Evolutionary conservation across 805 yeast species (phyloP), one percentile per base, ranked within the genome.

Genomic region (Wickerhamomyces mucosus): DNA sequence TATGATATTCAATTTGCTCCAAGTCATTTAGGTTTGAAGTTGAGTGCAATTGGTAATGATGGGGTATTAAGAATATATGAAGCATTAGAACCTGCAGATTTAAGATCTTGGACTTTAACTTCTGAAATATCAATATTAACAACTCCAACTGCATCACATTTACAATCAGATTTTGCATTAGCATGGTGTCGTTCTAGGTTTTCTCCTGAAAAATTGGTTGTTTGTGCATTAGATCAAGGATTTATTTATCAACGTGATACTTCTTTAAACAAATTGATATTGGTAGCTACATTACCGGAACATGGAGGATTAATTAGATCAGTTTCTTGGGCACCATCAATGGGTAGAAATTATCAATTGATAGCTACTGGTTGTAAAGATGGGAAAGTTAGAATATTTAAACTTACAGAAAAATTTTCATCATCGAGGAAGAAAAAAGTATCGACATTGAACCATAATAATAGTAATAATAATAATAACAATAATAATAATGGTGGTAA

Each of bases 351-450:
- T 40, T 83, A 74, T 52, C 95, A 89, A 45, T 61, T 88, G 29
- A 65, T 92, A 26, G 97, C 99, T 1, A 89, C 97, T 0, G 97
- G 94, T 5, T 86, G 95, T 52, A 86, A 86, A 53, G 99, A 92
- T 53, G 98, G 97, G 1, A 74, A 65, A 47, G 86, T 92, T 9
- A 70, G 97, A 32, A 78, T 92, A 3, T 89, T 78, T 65, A 83
- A 81, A 53, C 63, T 86, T 6, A 62, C 64, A 4, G 86, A 78
- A 37, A 42, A 49, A 20, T 35, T 47, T 5, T 17, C 34, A 3
- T 22, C 41, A 8, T 40, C 24, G 11, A 10, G 28, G 5, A 32
- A 31, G 10, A 20, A 25, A 15, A 24, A 24, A 20, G 37, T 33
- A n/a, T 11, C 19, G 17, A 28, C 16, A 21, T 21, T 16, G 15